Base-by-base conservation (phyloP, 2,329 filamentous ascomycete species). In the Paraconiothyrium brasiliense region DNA sequence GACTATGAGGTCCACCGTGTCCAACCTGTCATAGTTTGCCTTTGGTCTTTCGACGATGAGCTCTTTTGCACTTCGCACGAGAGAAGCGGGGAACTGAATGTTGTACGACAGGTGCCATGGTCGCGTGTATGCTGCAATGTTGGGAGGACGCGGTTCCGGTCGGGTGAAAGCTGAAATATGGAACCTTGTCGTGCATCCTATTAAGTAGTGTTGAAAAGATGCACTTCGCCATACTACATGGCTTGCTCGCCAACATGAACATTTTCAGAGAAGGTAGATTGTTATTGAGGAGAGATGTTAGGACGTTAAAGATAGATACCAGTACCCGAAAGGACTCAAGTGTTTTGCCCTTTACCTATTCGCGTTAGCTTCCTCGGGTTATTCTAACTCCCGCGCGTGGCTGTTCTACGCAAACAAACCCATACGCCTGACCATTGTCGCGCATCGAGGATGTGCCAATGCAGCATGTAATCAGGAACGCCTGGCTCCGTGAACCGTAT, bases 381-480 rank as follows among this genome's bases (percentile, higher is more conserved):
- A 14, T 55, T 24, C 10, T 14, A 43, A n/a, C 27, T 46, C 27
- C 52, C 37, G 52, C 10, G 27, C 22, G 24, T 46, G 16, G n/a
- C 52, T 14, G 14, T 46, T 55, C 14, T 24, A 27, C 24, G 24
- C 52, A 34, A 54, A 46, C 39, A 46, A 20, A 24, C n/a, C 22
- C 9, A 34, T 14, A 9, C 27, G 24, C 24, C 24, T 34, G n/a
- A 22, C 16, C 30, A 27, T 39, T 27, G 16, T 22, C 20, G 32
- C 41, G 20, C 54, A 37, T 27, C 32, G 13, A 55, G 20, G 11
- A 43, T 7, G 16, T 20, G n/a, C 6, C 32, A 37, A 37, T 46
- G 30, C 41, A 48, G 30, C 39, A 56, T 56, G 54, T 47, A 47
- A 56, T 54, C 27, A 6, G 27, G 22, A 44, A 32, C 7, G 4